Evolutionary conservation across 306 rosid species (phyloP).

Genomic region (Prunus mongolica): DNA sequence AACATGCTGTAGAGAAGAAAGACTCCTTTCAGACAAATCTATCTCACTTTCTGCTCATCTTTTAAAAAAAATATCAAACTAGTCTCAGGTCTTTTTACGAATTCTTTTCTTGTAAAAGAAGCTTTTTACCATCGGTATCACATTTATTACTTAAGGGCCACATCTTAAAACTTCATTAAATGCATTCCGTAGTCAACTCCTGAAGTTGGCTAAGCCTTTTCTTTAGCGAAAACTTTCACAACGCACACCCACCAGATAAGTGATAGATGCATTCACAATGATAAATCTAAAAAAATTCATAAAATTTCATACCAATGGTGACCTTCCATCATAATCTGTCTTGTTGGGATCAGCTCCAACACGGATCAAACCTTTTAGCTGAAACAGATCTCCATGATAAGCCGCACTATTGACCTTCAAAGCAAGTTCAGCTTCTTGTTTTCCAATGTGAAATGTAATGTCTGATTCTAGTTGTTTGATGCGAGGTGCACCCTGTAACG

Average conservation of each 20-base stretch:
- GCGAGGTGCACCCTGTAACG: slow-evolving; percentile 58
- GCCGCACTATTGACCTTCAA: slow-evolving; percentile 86
- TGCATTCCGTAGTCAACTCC: background rate
- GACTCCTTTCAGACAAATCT: slow-evolving; percentile 3
- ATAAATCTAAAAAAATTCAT: slow-evolving; percentile 9
- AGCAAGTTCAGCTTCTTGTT: slow-evolving; percentile 93
- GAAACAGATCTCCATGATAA: slow-evolving; percentile 71
- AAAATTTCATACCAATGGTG: slow-evolving; percentile 71
- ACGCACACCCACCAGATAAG: background rate
- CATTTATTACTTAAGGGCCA: background rate
- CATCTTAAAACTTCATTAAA: background rate
- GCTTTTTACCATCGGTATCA: background rate
- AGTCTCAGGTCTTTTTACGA: background rate
- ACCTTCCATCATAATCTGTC: slow-evolving; percentile 95
- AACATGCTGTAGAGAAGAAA: slow-evolving; percentile 60
- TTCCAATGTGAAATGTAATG: slow-evolving; percentile 83
- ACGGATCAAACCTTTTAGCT: slow-evolving; percentile 72
- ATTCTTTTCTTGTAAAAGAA: too few relatives aligned
- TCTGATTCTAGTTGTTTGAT: slow-evolving; percentile 85
- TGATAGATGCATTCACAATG: background rate
- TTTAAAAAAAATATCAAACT: background rate
- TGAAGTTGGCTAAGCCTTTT: background rate
- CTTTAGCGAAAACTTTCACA: background rate
- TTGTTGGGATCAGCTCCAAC: slow-evolving; percentile 93
- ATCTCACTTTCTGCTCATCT: background rate